These are phyloP conservation scores for Xylaria digitata DNA, from an alignment of 2,329 filamentous ascomycete genomes.

Conservation along the genomic window DNA sequence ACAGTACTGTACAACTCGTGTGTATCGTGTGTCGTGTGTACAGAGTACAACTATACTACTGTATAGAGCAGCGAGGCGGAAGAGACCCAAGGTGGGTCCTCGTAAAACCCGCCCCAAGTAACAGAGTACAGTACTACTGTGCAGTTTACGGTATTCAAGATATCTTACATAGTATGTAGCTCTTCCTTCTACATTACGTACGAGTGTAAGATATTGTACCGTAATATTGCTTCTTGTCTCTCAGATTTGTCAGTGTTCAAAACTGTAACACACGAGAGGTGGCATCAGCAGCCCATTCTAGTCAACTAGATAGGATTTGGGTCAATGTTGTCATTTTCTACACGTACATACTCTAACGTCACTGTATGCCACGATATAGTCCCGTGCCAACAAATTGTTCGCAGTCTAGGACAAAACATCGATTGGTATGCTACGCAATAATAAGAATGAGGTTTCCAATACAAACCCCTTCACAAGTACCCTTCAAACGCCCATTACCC, in stretches of 20 bases:
- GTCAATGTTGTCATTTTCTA: conserved; percentile 13
- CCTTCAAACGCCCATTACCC: conserved; percentile 16
- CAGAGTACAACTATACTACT: not conserved
- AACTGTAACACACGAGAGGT: too few species aligned
- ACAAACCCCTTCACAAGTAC: conserved; percentile 21
- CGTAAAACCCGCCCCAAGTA: not conserved
- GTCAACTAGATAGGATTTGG: conserved; percentile 21
- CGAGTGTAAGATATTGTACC: too few species aligned
- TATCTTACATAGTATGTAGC: not conserved
- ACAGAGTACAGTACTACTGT: not conserved
- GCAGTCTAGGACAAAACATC: conserved; percentile 13
- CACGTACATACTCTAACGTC: conserved; percentile 10
- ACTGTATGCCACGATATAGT: conserved; percentile 10
- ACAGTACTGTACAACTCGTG: not conserved
- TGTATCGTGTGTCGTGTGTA: too few species aligned
- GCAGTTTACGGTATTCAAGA: not conserved
- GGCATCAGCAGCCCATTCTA: not conserved
- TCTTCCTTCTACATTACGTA: not conserved
- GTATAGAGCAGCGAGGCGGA: conserved; percentile 3
- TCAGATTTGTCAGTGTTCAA: conserved; percentile 30
- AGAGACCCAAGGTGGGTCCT: not conserved
- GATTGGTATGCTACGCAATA: conserved; percentile 28
- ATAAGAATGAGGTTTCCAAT: conserved; percentile 14
- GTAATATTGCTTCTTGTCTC: conserved; percentile 5
- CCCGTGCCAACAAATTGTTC: conserved; percentile 27